phyloP scores from a whole-genome alignment of 2,329 filamentous ascomycete genomes.

The Aureobasidium sp. region DNA sequence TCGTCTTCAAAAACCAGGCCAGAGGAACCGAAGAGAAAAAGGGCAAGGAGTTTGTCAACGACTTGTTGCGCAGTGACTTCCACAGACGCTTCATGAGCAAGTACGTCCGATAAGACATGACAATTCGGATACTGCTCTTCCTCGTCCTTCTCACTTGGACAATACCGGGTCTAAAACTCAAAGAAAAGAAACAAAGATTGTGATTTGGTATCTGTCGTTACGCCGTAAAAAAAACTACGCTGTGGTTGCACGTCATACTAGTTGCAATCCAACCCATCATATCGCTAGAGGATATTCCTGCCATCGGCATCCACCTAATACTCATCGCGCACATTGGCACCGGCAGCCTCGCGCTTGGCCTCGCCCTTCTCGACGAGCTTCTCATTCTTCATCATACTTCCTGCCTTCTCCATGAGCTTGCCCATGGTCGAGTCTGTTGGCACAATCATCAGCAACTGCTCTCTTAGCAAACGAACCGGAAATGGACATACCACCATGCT shows the following conservation, averaged over 20 bases:
- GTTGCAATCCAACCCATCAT: neutral
- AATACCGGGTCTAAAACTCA: neutral
- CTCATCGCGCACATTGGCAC: neutral
- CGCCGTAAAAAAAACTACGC: slow-evolving; percentile 1
- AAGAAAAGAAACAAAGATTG: neutral
- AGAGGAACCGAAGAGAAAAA: slow-evolving; percentile 81
- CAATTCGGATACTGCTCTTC: neutral
- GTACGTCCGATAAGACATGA: slow-evolving; percentile 28
- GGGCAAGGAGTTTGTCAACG: slow-evolving; percentile 89
- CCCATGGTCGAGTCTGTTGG: slow-evolving; percentile 44
- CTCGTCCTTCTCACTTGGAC: neutral
- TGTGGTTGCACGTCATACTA: neutral
- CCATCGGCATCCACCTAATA: neutral
- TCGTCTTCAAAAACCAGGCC: slow-evolving; percentile 98
- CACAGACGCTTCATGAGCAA: slow-evolving; percentile 88
- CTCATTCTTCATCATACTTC: slow-evolving; percentile 43
- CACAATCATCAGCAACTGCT: slow-evolving; percentile 13
- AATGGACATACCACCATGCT: no score
- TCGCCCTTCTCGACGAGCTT: slow-evolving; percentile 44
- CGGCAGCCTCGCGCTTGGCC: slow-evolving; percentile 41
- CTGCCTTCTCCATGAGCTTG: slow-evolving; percentile 54
- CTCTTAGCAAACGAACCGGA: no score
- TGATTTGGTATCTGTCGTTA: slow-evolving; percentile 7
- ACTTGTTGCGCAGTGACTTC: slow-evolving; percentile 89
- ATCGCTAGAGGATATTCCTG: neutral